Evolutionary conservation across 352 stramenopile species (phyloP).

Genomic region (Globisporangium nunn): DNA sequence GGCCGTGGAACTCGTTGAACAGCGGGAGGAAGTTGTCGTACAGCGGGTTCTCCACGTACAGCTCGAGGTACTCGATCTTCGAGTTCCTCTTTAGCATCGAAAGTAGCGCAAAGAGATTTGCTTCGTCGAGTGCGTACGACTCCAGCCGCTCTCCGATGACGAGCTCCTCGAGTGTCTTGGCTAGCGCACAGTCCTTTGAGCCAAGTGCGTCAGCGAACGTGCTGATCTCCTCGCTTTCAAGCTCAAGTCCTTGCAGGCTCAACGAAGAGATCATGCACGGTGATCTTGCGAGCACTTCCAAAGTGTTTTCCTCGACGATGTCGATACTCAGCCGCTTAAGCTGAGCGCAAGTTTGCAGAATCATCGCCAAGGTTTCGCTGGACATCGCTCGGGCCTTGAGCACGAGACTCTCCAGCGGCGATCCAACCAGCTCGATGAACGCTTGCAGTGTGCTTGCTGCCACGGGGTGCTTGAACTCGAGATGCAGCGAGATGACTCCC

Average conservation of each 20-base stretch:
- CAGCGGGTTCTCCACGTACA: conserved; percentile 11
- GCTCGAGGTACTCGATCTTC: conserved; percentile 9
- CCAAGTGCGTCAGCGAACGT: conserved; percentile 5
- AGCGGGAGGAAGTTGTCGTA: conserved; percentile 14
- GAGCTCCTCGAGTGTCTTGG: conserved; percentile 5
- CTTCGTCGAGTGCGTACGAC: conserved; percentile 19
- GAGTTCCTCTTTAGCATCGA: conserved; percentile 11
- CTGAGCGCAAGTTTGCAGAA: conserved; percentile 1
- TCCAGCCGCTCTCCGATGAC: conserved; percentile 11
- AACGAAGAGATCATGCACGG: conserved; percentile 8
- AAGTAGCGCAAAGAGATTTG: conserved; percentile 11
- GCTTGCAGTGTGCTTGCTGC: conserved; percentile 4
- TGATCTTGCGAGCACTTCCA: conserved; percentile 5
- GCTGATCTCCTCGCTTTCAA: conserved; percentile 11
- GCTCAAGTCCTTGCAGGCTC: conserved; percentile 11
- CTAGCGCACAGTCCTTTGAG: neutral
- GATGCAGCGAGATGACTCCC: conserved; percentile 4
- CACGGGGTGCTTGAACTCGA: conserved; percentile 6
- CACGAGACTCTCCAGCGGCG: conserved; percentile 3
- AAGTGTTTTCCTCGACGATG: conserved; percentile 3
- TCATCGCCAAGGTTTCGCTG: neutral
- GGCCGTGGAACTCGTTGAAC: conserved; percentile 13
- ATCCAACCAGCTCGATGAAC: conserved; percentile 9
- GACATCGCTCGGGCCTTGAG: conserved; percentile 5
- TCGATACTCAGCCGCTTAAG: conserved; percentile 9